A percentile compares a stretch with the other conserved stretches of the same genome.
These are phyloP conservation scores for Ophiostoma himal-ulmi DNA, from an alignment of 2,329 filamentous ascomycete species.

Conservation along the genomic window DNA sequence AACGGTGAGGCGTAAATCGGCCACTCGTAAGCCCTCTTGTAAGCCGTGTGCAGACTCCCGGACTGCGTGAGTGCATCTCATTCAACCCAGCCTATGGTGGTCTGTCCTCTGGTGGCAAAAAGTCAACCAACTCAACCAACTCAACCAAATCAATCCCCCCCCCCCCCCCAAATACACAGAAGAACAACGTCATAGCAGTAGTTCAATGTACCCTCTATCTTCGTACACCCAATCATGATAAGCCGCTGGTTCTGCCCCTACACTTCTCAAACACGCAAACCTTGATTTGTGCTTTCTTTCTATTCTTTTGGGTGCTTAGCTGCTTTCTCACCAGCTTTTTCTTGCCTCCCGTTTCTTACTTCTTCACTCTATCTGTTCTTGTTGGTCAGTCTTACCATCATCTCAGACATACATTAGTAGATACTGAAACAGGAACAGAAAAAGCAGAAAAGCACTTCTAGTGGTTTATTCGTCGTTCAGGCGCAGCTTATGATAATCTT, in stretches of 20 bases:
- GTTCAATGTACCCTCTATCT: background rate
- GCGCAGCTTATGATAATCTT: background rate
- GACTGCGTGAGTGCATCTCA: background rate
- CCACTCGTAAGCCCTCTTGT: background rate
- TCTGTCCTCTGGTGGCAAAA: background rate
- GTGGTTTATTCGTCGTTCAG: background rate
- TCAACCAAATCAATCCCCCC: background rate
- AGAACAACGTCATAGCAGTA: background rate
- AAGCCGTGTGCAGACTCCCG: background rate
- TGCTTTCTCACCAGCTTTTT: background rate
- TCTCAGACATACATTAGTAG: background rate
- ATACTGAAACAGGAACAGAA: background rate
- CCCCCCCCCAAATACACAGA: background rate
- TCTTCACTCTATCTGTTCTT: background rate
- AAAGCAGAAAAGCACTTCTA: background rate
- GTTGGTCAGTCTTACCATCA: background rate
- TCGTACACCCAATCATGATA: background rate
- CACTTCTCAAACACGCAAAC: conserved; percentile 3
- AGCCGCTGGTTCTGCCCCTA: background rate
- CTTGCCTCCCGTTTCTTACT: background rate
- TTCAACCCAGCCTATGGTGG: background rate
- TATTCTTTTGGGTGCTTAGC: background rate
- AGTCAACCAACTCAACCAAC: no score
- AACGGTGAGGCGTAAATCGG: background rate
- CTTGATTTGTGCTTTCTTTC: background rate